Conservation (phyloP, 2,329 filamentous ascomycete species). For the Hypoxylon sp. region DNA sequence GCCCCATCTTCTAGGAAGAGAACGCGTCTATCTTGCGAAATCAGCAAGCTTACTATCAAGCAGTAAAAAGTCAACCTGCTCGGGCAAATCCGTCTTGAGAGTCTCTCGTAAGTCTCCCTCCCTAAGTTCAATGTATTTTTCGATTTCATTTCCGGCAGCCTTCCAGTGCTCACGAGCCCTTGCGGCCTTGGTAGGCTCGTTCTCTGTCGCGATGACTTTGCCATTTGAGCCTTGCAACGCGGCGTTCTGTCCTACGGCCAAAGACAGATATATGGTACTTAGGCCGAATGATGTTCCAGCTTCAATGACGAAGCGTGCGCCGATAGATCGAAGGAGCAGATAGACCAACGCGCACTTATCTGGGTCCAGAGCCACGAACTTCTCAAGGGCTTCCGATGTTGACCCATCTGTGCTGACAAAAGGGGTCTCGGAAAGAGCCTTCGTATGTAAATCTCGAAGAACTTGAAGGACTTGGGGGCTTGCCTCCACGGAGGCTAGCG, state of each 20-base stretch:
- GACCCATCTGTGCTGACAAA: conserved; percentile 52
- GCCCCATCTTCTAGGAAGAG: not conserved
- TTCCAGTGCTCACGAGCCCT: conserved; percentile 69
- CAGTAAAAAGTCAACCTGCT: conserved; percentile 69
- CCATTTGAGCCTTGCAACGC: conserved; percentile 48
- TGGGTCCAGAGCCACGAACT: conserved; percentile 70
- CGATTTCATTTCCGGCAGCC: conserved; percentile 64
- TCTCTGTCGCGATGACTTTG: conserved; percentile 72
- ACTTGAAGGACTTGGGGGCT: conserved; percentile 48
- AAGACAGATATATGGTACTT: conserved; percentile 73
- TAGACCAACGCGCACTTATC: conserved; percentile 73
- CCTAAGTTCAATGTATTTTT: conserved; percentile 67
- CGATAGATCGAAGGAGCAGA: conserved; percentile 64
- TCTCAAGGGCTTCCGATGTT: conserved; percentile 35
- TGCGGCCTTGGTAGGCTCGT: conserved; percentile 68
- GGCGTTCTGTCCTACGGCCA: conserved; percentile 68
- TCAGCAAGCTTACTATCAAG: conserved; percentile 69
- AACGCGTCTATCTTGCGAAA: not conserved
- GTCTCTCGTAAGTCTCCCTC: conserved; percentile 72
- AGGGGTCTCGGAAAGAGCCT: conserved; percentile 52
- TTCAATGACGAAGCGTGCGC: conserved; percentile 69
- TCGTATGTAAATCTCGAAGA: conserved; percentile 53
- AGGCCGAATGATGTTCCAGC: conserved; percentile 74
- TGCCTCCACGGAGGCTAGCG: conserved; percentile 53
- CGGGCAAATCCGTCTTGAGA: conserved; percentile 63